Evolutionary conservation across 2,329 filamentous ascomycete species (phyloP).

Genomic region (Fusarium succisae): DNA sequence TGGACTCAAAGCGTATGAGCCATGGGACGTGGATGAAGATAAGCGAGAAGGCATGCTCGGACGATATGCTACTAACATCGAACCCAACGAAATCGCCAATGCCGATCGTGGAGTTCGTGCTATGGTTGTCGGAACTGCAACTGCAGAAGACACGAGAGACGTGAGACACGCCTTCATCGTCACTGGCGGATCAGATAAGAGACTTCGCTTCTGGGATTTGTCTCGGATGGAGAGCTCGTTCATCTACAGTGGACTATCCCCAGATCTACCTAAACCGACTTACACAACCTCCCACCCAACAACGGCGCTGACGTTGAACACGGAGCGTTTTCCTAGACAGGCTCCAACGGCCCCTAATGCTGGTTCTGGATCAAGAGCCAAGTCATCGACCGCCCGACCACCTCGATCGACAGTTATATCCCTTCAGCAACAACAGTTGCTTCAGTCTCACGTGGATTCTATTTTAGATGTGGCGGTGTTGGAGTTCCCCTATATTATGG

Average conservation of each 20-base stretch:
- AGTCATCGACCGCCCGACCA: conserved; percentile 54
- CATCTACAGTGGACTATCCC: conserved; percentile 80
- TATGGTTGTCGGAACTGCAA: conserved; percentile 77
- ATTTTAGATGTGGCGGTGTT: conserved; percentile 89
- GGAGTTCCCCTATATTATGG: conserved; percentile 91
- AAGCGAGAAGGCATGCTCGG: conserved; percentile 86
- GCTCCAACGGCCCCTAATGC: conserved; percentile 46
- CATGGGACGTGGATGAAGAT: conserved; percentile 92
- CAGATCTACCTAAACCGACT: conserved; percentile 75
- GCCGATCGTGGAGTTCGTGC: conserved; percentile 76
- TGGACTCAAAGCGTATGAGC: conserved; percentile 73
- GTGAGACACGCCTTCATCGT: conserved; percentile 84
- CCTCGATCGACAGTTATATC: conserved; percentile 86
- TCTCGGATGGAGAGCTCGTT: conserved; percentile 78
- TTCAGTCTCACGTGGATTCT: conserved; percentile 87
- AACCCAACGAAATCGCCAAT: conserved; percentile 64
- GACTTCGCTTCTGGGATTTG: conserved; percentile 93
- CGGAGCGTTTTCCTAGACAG: conserved; percentile 65
- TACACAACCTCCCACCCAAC: conserved; percentile 74
- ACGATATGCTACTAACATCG: conserved; percentile 81
- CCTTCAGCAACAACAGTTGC: conserved; percentile 83
- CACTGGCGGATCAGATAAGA: conserved; percentile 88
- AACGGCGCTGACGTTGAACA: conserved; percentile 71
- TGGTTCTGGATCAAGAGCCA: conserved; percentile 45
- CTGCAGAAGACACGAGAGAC: conserved; percentile 74